Base-by-base conservation (phyloP, 495 filamentous ascomycete genomes). In the Neurospora sublineolata region DNA sequence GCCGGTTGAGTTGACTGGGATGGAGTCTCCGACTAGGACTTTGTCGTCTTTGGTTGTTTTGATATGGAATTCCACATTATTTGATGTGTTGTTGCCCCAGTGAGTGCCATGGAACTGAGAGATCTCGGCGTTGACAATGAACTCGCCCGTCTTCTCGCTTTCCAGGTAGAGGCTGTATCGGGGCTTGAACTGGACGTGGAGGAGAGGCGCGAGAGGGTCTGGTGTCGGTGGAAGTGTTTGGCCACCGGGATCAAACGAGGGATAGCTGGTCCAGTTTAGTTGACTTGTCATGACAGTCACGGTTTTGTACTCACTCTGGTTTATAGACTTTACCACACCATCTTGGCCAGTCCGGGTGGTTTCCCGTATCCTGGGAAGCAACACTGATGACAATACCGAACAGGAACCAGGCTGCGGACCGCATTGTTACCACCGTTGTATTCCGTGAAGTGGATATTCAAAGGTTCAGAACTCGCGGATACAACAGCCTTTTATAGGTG, bases 271-370 rank as follows among this genome's bases (percentile, higher is more conserved):
- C 4, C 16, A 7, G 12, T 8, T 73, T n/a, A 73, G 68, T 64
- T 67, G 30, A 3, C 1, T 68, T 20, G 0, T 52, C 36, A 9
- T 52, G 3, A 37, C 9, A 1, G 9, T 14, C 1, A 9, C 0
- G 37, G 16, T 23, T 1, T 8, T 20, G 0, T 6, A 70, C 79
- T 73, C 67, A 88, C 79, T 82, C 84, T 9, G 83, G 67, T 58
- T 83, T 71, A 74, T 89, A 89, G 0, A 87, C 87, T 73, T 88
- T 89, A 6, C 87, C 87, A 73, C 87, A 89, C 87, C 87, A 89
- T 39, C 83, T 77, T 23, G 82, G 83, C 83, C 82, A 83, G 37
- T 83, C 83, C 8, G 80, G 73, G 70, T 85, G 78, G 14, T 81
- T 73, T 0, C 83, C 83, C 0, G 82, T 84, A 41, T 80, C 75